phyloP scores from a whole-genome alignment of 78 protist genomes.

The Guillardia theta region DNA sequence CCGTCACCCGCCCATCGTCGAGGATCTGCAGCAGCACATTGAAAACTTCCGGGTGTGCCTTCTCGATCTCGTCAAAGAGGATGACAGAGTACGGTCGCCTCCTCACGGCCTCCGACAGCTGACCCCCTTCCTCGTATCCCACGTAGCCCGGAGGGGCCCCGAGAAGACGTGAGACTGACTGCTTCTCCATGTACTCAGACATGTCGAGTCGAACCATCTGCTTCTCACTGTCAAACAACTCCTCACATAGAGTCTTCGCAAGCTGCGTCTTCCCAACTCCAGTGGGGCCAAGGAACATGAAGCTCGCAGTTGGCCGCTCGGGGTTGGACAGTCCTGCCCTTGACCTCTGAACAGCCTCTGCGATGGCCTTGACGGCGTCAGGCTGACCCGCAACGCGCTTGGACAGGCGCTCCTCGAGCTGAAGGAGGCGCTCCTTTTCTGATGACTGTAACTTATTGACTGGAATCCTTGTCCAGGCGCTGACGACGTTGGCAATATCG shows the following conservation, averaged over 20 bases:
- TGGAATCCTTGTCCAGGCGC: conserved; percentile 37
- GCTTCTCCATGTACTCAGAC: conserved; percentile 96
- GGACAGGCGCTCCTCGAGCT: conserved; percentile 48
- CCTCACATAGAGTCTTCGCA: conserved; percentile 29
- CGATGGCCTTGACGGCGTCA: conserved; percentile 44
- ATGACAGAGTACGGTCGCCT: conserved; percentile 94
- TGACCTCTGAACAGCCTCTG: conserved; percentile 53
- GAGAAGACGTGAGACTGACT: conserved; percentile 89
- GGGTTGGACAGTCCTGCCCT: conserved; percentile 60
- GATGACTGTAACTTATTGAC: neutral
- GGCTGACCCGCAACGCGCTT: neutral
- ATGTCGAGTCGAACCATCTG: conserved; percentile 95
- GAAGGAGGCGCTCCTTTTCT: conserved; percentile 64
- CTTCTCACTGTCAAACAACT: conserved; percentile 90
- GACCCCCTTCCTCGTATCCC: conserved; percentile 98
- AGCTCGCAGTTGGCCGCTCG: conserved; percentile 37
- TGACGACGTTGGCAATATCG: neutral
- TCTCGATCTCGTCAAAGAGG: conserved; percentile 97
- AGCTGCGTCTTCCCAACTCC: conserved; percentile 98
- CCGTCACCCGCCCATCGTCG: conserved; percentile 98
- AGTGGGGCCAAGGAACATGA: conserved; percentile 72
- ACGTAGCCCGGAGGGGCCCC: conserved; percentile 99
- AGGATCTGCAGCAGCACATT: conserved; percentile 93
- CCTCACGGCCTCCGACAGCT: conserved; percentile 95
- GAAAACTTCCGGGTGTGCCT: conserved; percentile 90